Percentiles rank a stretch among this genome's conserved stretches.
These are phyloP conservation scores for Suillus fuscotomentosus DNA, from an alignment of 768 basidiomycete genomes.

Conservation along the genomic window DNA sequence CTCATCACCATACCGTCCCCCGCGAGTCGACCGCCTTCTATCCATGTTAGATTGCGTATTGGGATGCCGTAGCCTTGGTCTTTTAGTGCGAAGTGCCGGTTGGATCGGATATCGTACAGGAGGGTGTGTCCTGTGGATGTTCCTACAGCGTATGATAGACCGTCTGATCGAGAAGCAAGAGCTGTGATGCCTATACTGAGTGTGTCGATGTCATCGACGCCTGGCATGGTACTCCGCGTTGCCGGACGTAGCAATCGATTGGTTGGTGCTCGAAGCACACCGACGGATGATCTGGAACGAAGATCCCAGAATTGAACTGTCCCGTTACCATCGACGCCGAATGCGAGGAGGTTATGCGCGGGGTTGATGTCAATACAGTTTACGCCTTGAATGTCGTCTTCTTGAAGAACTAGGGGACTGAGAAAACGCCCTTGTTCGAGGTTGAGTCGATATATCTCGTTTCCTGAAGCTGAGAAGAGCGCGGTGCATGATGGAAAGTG, in stretches of 20 bases:
- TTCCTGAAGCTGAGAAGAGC: conserved; percentile 79
- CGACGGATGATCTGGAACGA: conserved; percentile 75
- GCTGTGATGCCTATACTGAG: conserved; percentile 71
- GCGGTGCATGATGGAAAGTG: conserved; percentile 94
- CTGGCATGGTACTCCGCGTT: conserved; percentile 26
- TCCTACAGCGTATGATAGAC: conserved; percentile 90
- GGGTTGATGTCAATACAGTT: conserved; percentile 93
- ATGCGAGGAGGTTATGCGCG: conserved; percentile 85
- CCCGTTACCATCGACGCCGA: conserved; percentile 85
- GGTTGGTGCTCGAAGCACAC: conserved; percentile 60
- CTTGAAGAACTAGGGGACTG: conserved; percentile 66
- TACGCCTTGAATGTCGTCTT: conserved; percentile 71
- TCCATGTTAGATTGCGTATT: conserved; percentile 82
- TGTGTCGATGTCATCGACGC: conserved; percentile 34
- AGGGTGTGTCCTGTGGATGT: conserved; percentile 94
- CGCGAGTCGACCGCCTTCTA: conserved; percentile 81
- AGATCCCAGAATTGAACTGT: conserved; percentile 97
- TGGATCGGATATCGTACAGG: conserved; percentile 89
- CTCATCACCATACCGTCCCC: conserved; percentile 88
- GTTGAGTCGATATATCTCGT: conserved; percentile 90
- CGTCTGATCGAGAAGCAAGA: conserved; percentile 81
- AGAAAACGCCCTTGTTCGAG: conserved; percentile 94
- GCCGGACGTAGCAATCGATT: conserved; percentile 47
- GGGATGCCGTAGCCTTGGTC: conserved; percentile 97
- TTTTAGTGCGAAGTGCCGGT: conserved; percentile 81